These are phyloP conservation scores for Penicillium brevicompactum DNA, from an alignment of 2,329 filamentous ascomycete species.

Conservation along the genomic window DNA sequence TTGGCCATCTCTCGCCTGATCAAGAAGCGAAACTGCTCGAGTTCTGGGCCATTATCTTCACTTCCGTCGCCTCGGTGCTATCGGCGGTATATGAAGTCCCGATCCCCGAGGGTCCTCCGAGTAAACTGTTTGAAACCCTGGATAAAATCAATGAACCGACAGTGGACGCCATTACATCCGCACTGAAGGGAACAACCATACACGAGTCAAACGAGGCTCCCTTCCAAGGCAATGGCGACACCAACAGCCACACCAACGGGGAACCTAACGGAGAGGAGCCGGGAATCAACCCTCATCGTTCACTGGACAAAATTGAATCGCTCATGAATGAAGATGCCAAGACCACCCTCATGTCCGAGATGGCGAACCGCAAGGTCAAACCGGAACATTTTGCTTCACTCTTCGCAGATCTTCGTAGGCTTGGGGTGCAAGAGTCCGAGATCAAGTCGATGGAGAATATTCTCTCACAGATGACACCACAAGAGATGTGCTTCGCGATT, in stretches of 20 bases:
- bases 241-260: background rate
- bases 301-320: slow-evolving; percentile 19
- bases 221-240: background rate
- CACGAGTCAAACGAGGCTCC: background rate
- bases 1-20: slow-evolving; percentile 78
- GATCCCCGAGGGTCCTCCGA: slow-evolving; percentile 17
- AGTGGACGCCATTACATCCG: slow-evolving; percentile 22
- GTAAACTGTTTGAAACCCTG: slow-evolving; percentile 22
- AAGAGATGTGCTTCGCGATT: slow-evolving; percentile 74
- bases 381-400: slow-evolving; percentile 19
- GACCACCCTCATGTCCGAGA: slow-evolving; percentile 16
- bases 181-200: slow-evolving; percentile 13
- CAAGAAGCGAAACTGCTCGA: slow-evolving; percentile 84
- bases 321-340: slow-evolving; percentile 20
- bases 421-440: slow-evolving; percentile 19
- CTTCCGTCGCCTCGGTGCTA: slow-evolving; percentile 20
- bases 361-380: slow-evolving; percentile 18
- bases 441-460: slow-evolving; percentile 21
- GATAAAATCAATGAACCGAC: slow-evolving; percentile 24
- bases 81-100: slow-evolving; percentile 40
- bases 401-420: slow-evolving; percentile 19
- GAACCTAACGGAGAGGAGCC: background rate
- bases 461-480: slow-evolving; percentile 71
- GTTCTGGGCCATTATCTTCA: slow-evolving; percentile 66
- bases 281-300: slow-evolving; percentile 9